Percentiles rank a stretch among this genome's conserved stretches.
Evolutionary conservation across 768 basidiomycete species (phyloP).

Genomic region (Agaricus blazei): DNA sequence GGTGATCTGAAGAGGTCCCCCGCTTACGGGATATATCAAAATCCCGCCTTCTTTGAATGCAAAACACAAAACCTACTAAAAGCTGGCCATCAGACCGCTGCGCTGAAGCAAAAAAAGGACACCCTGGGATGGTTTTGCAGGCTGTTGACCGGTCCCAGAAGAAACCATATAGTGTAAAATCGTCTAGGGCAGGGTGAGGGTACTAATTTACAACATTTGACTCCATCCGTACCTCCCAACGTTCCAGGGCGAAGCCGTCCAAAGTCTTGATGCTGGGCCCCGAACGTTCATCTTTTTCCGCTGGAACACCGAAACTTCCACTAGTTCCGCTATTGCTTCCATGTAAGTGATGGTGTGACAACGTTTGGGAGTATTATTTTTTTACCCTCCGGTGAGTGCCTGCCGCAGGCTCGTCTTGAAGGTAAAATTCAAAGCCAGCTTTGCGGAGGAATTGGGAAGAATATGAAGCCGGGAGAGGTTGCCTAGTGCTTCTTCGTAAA

Average conservation of each 20-base stretch:
- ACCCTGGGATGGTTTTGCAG: slow-evolving; percentile 72
- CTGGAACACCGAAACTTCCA: slow-evolving; percentile 81
- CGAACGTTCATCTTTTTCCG: slow-evolving; percentile 55
- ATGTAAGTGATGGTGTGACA: slow-evolving; percentile 6
- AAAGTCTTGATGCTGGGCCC: slow-evolving; percentile 54
- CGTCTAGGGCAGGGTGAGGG: slow-evolving; percentile 47
- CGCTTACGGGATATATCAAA: slow-evolving; percentile 29
- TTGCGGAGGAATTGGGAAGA: slow-evolving; percentile 51
- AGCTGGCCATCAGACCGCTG: slow-evolving; percentile 80
- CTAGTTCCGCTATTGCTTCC: slow-evolving; percentile 51
- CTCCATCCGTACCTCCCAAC: slow-evolving; percentile 72
- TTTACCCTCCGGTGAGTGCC: slow-evolving; percentile 85
- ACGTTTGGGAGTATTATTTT: background rate
- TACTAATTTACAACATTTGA: slow-evolving; percentile 2
- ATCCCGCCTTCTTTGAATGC: background rate
- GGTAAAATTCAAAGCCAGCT: slow-evolving; percentile 62
- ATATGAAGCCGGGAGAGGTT: slow-evolving; percentile 70
- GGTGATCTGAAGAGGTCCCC: slow-evolving; percentile 72
- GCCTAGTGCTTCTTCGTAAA: slow-evolving; percentile 64
- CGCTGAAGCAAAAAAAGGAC: slow-evolving; percentile 80
- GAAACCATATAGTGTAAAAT: slow-evolving; percentile 99
- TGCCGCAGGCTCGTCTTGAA: slow-evolving; percentile 79
- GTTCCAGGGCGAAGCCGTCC: slow-evolving; percentile 77
- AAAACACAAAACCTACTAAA: slow-evolving; percentile 42
- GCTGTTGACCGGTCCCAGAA: slow-evolving; percentile 73